These are phyloP conservation scores for Rhizopogon vesiculosus DNA, from an alignment of 768 basidiomycete genomes.

Conservation along the genomic window DNA sequence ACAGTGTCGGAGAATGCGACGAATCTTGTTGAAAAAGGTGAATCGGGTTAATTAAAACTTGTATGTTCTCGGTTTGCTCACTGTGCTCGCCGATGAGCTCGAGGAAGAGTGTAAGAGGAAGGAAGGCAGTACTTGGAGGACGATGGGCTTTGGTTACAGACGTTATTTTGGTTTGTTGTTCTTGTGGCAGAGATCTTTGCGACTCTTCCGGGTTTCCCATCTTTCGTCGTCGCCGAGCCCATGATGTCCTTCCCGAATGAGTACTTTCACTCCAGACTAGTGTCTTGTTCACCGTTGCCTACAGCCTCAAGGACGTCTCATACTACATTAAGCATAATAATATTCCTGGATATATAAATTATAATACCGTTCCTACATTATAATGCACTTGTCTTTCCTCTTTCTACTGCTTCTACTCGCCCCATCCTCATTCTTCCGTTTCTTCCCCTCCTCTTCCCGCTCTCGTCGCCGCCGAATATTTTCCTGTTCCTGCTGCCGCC, in stretches of 20 bases:
- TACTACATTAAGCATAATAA: neutral
- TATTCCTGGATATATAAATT: neutral
- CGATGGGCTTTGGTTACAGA: conserved; percentile 14
- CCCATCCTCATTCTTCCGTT: conserved; percentile 20
- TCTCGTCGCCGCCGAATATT: conserved; percentile 2
- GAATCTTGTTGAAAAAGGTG: neutral
- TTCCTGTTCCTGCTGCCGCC: conserved; percentile 26
- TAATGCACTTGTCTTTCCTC: conserved; percentile 43
- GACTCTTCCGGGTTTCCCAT: too few relatives aligned
- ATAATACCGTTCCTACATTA: conserved; percentile 39
- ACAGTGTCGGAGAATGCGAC: conserved; percentile 8
- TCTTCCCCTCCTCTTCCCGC: conserved; percentile 15
- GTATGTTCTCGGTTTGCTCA: neutral
- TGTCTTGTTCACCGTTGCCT: too few relatives aligned
- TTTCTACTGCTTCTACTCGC: conserved; percentile 34
- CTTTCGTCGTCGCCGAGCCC: too few relatives aligned
- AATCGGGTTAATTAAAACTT: conserved; percentile 8
- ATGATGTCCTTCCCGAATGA: too few relatives aligned
- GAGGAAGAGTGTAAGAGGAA: conserved; percentile 2
- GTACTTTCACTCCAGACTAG: too few relatives aligned
- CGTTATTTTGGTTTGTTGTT: conserved; percentile 24
- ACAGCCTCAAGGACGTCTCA: neutral
- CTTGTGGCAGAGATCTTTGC: conserved; percentile 17
- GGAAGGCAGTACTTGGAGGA: conserved; percentile 9
- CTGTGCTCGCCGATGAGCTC: neutral